Conservation (phyloP, 352 stramenopile genomes). For the Phytophthora palmivora region DNA sequence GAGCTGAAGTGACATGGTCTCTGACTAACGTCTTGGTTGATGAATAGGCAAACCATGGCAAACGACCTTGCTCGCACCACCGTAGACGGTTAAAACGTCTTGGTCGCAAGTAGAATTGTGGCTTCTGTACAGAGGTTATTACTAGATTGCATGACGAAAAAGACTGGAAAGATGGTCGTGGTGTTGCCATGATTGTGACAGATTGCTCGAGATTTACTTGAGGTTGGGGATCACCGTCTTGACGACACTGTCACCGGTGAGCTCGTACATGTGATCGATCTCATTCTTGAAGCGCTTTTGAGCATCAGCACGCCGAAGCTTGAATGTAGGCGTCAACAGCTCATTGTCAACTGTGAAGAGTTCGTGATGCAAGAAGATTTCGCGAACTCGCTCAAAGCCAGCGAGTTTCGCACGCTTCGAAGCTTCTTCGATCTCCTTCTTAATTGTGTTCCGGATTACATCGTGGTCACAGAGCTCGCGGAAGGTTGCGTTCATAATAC, state of each 20-base stretch:
- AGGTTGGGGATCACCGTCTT: constrained; percentile 39
- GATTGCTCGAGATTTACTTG: constrained; percentile 3
- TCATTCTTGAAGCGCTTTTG: constrained; percentile 69
- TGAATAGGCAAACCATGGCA: constrained; percentile 54
- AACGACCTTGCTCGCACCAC: constrained; percentile 61
- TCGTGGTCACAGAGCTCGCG: constrained; percentile 67
- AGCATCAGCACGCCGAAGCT: constrained; percentile 91
- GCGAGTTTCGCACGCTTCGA: constrained; percentile 72
- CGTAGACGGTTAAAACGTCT: constrained; percentile 54
- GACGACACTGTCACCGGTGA: constrained; percentile 62
- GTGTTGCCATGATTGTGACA: not conserved
- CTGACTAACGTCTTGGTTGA: not conserved
- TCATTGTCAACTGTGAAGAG: constrained; percentile 94
- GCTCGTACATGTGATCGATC: constrained; percentile 73
- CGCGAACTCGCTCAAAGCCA: constrained; percentile 94
- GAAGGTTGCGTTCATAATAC: constrained; percentile 35
- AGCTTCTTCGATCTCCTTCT: constrained; percentile 65
- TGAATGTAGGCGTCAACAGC: constrained; percentile 97
- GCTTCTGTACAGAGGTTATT: constrained; percentile 4
- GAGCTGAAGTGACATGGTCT: constrained; percentile 1
- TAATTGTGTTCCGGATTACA: constrained; percentile 43
- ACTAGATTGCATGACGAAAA: constrained; percentile 28
- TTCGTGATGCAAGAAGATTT: constrained; percentile 91
- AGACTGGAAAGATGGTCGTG: constrained; percentile 13
- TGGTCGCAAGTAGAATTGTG: constrained; percentile 30